Evolutionary conservation across 805 yeast species (phyloP), one percentile per base, ranked within the genome.

Genomic region (Zygoascus flipseniorum): DNA sequence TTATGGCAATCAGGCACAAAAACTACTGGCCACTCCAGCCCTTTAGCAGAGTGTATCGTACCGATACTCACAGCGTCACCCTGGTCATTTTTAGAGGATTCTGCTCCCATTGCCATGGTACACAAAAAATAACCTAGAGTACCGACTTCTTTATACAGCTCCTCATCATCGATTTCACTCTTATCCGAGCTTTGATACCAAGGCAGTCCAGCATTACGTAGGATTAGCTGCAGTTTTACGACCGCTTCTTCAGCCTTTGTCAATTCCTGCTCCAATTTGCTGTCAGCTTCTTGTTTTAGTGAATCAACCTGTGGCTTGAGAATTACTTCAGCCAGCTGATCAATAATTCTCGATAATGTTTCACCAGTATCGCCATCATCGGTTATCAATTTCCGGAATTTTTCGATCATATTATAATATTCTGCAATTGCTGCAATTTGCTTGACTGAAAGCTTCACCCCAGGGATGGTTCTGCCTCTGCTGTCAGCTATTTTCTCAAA

Each of bases 11-110:
- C 85, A 0, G 95, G 89, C 11, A 88, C 78, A 63, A 88, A 87
- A 0, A 92, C 97, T 13, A 87, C 80, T 0, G 96, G 92, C 97
- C 98, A 92, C 65, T 92, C 99, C 1, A 90, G 72, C 0, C 99
- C 99, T 65, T 92, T 92, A 1, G 97, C 82, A 0, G 89, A 88
- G 65, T 92, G 99, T 11, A 92, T 85, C 0, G 98, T 93, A 0
- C 95, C 85, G 0, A 92, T 69, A 0, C 77, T 69, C 0, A 81
- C 75, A n/a, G 60, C 61, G 1, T 55, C 52, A 1, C 10, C 35
- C 2, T 50, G 52, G 2, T 52, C 45, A 9, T 26, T 46, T 16
- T 31, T 28, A n/a, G 37, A 28, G 28, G 42, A 11, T 16, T 57
- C 58, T 1, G 58, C 52, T 2, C 57, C 55, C 9, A 66, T 55